Conservation (phyloP, 2,329 filamentous ascomycete genomes). For the Colletotrichum falcatum region DNA sequence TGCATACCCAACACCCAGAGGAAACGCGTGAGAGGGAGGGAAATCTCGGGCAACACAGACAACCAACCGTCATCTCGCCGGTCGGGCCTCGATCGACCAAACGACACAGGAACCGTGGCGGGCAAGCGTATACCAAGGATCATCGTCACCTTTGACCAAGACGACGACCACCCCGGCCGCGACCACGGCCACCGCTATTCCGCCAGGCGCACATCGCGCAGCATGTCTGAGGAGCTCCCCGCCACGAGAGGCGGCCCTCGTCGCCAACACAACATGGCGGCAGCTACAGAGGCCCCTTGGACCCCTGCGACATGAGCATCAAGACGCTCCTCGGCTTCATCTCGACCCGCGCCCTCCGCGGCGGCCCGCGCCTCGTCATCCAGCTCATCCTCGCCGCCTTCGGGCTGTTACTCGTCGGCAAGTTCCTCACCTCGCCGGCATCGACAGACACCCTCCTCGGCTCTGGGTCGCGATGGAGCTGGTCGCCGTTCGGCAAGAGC, state of each 20-base stretch:
- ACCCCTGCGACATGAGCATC: conserved; percentile 39
- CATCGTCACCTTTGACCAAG: background rate
- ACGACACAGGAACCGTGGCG: conserved; percentile 5
- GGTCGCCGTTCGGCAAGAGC: conserved; percentile 36
- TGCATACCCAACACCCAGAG: background rate
- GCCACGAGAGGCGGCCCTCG: conserved; percentile 29
- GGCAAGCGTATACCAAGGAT: background rate
- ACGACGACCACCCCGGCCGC: background rate
- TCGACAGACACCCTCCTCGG: conserved; percentile 14
- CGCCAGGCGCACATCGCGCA: background rate
- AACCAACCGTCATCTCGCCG: too few species aligned
- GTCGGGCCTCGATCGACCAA: background rate
- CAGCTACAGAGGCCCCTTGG: conserved; percentile 4
- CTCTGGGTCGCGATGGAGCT: conserved; percentile 19
- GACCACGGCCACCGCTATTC: too few species aligned
- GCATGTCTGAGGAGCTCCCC: conserved; percentile 35
- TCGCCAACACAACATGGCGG: conserved; percentile 12
- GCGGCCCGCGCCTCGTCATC: conserved; percentile 47
- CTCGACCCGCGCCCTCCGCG: conserved; percentile 56
- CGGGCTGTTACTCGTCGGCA: conserved; percentile 45
- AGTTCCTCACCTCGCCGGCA: conserved; percentile 44
- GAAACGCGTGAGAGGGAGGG: background rate
- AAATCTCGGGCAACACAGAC: background rate
- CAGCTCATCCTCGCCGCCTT: conserved; percentile 43
- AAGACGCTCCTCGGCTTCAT: conserved; percentile 53